Base-by-base conservation (phyloP, 345 rosid genomes). In the Gossypium arboreum region DNA sequence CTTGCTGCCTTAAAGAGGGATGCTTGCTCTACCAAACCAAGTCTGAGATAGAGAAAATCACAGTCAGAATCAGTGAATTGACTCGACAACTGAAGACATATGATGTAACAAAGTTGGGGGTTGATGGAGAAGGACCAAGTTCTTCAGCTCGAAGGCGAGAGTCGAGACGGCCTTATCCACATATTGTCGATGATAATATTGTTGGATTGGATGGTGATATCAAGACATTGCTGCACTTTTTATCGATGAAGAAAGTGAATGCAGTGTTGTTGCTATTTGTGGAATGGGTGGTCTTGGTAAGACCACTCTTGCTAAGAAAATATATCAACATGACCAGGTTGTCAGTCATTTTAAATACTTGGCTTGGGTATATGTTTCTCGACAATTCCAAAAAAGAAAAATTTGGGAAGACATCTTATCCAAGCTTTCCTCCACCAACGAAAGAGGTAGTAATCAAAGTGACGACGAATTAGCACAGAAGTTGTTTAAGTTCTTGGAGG, bases 261-360 rank as follows among this genome's bases (percentile, higher is more conserved):
- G 41, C 41, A 34, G 41, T 6, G 41, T 34, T 34, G 41, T 34
- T 34, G 6, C 41, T 34, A 59, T 88, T 2, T 80, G 75, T 27
- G 89, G 88, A 9, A 88, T 83, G 86, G 86, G 85, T 0, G 91
- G 88, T 10, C 27, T 80, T 10, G 84, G 89, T 2, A 88, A 84
- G 57, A 85, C 88, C 1, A 43, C 89, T 41, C 82, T 88, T 0
- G 88, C 89, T 2, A 84, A 47, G 60, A 75, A 79, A 48, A 43
- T 88, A 0, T 57, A 80, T 34, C 71, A 79, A 58, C 80, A 75
- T 50, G 12, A 12, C 7, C 41, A 43, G 12, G 74, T 84, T 22
- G 61, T 55, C 50, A 65, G 45, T 54, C 71, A 20, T 27, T 88
- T 80, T 9, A 48, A 57, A 4, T 51, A 77, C 0, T 75, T 84